These are phyloP conservation scores for Hymenoscyphus occultus DNA, from an alignment of 2,329 filamentous ascomycete genomes.

Conservation along the genomic window DNA sequence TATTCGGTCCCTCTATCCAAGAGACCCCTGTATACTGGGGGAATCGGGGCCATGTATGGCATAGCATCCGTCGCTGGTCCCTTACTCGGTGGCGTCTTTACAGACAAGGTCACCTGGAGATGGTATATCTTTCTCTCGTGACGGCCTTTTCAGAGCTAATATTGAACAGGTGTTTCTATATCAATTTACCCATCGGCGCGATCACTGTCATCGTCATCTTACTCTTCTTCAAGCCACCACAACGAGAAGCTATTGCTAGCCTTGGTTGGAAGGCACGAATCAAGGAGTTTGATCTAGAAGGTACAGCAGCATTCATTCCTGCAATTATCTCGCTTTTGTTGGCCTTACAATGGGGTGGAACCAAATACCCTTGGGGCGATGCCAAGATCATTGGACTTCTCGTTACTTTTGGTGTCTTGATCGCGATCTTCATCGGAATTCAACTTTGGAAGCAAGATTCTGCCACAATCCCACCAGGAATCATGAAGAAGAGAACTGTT, in stretches of 20 bases:
- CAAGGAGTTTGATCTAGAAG: constrained; percentile 37
- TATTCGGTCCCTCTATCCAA: constrained; percentile 32
- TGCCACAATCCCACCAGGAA: constrained; percentile 33
- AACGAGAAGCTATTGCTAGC: constrained; percentile 15
- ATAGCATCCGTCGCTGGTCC: constrained; percentile 31
- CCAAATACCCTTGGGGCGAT: constrained; percentile 38
- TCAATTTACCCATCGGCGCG: constrained; percentile 38
- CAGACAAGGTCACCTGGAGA: constrained; percentile 32
- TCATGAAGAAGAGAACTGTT: constrained; percentile 44
- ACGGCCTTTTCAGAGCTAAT: background rate
- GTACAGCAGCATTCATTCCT: constrained; percentile 32
- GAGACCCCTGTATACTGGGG: constrained; percentile 24
- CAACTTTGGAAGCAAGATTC: constrained; percentile 19
- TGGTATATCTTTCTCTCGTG: constrained; percentile 21
- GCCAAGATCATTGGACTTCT: constrained; percentile 18
- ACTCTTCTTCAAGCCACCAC: constrained; percentile 40
- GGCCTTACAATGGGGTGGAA: constrained; percentile 34
- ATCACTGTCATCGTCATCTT: constrained; percentile 36
- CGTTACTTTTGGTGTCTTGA: constrained; percentile 17
- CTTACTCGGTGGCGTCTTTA: constrained; percentile 36
- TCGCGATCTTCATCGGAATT: constrained; percentile 14
- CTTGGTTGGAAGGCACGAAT: constrained; percentile 22
- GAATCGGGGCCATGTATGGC: constrained; percentile 34
- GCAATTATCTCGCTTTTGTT: constrained; percentile 38
- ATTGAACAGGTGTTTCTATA: constrained; percentile 25